phyloP scores from a whole-genome alignment of 108 stramenopile genomes.

The Skeletonema potamos region DNA sequence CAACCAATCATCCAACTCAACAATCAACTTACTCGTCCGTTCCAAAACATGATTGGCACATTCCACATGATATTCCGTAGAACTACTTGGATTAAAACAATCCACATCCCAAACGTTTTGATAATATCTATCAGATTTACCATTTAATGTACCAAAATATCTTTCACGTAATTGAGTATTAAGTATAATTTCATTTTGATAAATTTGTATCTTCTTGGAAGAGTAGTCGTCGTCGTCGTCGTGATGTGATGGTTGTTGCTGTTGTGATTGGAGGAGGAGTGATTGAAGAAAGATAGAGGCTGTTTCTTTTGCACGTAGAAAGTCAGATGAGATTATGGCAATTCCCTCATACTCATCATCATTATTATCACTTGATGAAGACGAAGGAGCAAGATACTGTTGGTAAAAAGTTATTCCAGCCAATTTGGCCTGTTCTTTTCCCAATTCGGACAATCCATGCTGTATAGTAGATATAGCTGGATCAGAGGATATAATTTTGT shows the following conservation, averaged over 20 bases:
- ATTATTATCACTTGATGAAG: neutral
- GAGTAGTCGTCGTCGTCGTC: too few relatives aligned
- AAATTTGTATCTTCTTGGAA: slow-evolving; percentile 41
- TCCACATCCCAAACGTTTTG: slow-evolving; percentile 83
- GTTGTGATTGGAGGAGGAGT: neutral
- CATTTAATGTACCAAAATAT: slow-evolving; percentile 78
- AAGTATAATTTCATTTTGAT: slow-evolving; percentile 41
- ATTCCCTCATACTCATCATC: slow-evolving; percentile 33
- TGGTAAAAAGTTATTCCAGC: slow-evolving; percentile 60
- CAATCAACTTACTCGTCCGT: slow-evolving; percentile 56
- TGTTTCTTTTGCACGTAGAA: slow-evolving; percentile 70
- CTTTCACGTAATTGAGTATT: slow-evolving; percentile 81
- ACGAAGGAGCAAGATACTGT: slow-evolving; percentile 3
- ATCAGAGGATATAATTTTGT: slow-evolving; percentile 72
- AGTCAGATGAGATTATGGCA: slow-evolving; percentile 64
- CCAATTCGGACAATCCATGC: slow-evolving; percentile 72
- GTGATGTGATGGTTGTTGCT: too few relatives aligned
- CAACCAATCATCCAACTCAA: slow-evolving; percentile 59
- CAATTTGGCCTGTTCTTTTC: slow-evolving; percentile 62
- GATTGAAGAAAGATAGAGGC: slow-evolving; percentile 53
- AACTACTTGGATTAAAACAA: slow-evolving; percentile 51
- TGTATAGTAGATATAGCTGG: slow-evolving; percentile 62
- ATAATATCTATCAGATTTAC: slow-evolving; percentile 62
- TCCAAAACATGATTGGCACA: slow-evolving; percentile 70
- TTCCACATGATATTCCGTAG: slow-evolving; percentile 66